These are phyloP conservation scores for Dovyalis caffra DNA, from an alignment of 345 rosid species.

Conservation along the genomic window DNA sequence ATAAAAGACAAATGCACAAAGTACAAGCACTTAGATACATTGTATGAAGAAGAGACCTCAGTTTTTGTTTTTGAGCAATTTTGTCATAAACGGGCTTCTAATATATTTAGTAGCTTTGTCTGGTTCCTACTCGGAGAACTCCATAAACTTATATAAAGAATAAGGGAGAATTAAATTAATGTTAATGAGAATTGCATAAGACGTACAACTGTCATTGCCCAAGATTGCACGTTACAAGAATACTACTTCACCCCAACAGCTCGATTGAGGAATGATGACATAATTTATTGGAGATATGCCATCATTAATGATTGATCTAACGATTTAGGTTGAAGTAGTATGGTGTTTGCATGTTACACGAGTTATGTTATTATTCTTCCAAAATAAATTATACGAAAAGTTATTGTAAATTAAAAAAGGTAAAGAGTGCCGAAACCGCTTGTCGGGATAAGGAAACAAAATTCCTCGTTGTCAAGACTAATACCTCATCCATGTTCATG, in stretches of 20 bases:
- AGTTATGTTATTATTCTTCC: not conserved
- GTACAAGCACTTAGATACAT: constrained; percentile 34
- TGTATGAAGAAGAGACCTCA: constrained; percentile 19
- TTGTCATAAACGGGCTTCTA: constrained; percentile 25
- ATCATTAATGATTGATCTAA: constrained; percentile 16
- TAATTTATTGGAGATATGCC: constrained; percentile 6
- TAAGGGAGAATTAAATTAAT: not conserved
- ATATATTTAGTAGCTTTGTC: constrained; percentile 36
- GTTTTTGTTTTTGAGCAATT: constrained; percentile 18
- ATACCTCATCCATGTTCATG: constrained; percentile 43
- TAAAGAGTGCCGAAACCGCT: constrained; percentile 31
- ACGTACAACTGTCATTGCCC: not conserved
- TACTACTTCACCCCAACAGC: constrained; percentile 4
- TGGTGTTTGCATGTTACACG: not conserved
- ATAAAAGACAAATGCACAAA: constrained; percentile 10
- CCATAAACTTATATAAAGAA: not conserved
- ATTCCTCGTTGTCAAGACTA: constrained; percentile 2
- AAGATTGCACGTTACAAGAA: not conserved
- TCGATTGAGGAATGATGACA: constrained; percentile 32
- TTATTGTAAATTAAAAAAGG: not conserved
- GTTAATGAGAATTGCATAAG: not conserved
- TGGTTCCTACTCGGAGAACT: constrained; percentile 13
- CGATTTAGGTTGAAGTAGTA: not conserved
- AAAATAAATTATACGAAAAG: not conserved
- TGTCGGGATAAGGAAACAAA: constrained; percentile 21